phyloP scores from a whole-genome alignment of 257 asterid species.

The Solanum sitiens region DNA sequence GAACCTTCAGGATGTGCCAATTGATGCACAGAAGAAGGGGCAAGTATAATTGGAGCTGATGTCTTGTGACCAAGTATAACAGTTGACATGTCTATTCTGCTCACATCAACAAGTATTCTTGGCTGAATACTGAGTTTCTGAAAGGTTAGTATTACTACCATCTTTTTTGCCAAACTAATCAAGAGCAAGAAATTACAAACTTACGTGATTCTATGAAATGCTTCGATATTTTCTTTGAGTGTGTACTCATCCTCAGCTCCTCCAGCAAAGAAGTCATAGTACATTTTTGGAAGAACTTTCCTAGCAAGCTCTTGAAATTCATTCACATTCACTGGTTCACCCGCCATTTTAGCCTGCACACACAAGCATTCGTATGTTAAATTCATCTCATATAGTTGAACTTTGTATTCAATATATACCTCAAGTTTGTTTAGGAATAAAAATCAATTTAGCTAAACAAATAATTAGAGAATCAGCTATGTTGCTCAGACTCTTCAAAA shows the following conservation, averaged over 20 bases:
- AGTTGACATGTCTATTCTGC: constrained; percentile 44
- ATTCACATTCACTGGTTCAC: constrained; percentile 28
- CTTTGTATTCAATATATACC: neutral
- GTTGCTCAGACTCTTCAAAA: neutral
- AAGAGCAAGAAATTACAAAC: neutral
- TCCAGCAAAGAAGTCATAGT: constrained; percentile 42
- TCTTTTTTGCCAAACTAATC: neutral
- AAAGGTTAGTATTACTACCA: neutral
- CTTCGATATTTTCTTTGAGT: constrained; percentile 38
- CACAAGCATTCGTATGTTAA: neutral
- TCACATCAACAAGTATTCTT: constrained; percentile 44
- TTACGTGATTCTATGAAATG: constrained; percentile 45
- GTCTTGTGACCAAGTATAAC: constrained; percentile 33
- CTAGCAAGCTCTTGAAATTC: constrained; percentile 55
- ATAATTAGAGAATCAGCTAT: neutral
- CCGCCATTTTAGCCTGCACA: constrained; percentile 31
- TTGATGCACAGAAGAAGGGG: constrained; percentile 40
- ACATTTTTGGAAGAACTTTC: constrained; percentile 61
- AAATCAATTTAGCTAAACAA: neutral
- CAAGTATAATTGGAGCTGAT: constrained; percentile 44
- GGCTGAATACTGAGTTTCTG: constrained; percentile 32
- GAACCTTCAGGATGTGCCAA: constrained; percentile 55
- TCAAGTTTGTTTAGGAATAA: neutral
- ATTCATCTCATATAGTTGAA: constrained; percentile 1
- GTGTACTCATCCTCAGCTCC: constrained; percentile 67